These are phyloP conservation scores for Aspergillus ellipticus DNA, from an alignment of 495 filamentous ascomycete genomes.

Conservation along the genomic window DNA sequence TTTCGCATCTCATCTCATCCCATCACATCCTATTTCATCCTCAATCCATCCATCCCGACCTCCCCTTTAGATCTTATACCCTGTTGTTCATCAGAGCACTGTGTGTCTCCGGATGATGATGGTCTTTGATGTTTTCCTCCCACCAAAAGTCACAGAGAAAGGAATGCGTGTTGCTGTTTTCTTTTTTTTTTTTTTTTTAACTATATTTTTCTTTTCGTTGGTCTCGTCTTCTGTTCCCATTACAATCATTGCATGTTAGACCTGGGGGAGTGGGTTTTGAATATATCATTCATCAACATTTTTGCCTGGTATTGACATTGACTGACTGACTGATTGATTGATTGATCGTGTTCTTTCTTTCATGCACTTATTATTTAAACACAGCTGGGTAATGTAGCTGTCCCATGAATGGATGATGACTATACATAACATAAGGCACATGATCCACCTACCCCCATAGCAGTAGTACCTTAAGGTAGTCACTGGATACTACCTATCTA, in stretches of 20 bases:
- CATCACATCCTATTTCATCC: not conserved
- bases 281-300: not conserved
- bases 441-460: too few species aligned
- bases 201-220: too few species aligned
- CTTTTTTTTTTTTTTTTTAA: not conserved
- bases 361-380: too few species aligned
- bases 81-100: constrained; percentile 14
- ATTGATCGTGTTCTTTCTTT: too few species aligned
- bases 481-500: not conserved
- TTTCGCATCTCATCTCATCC: not conserved
- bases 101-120: constrained; percentile 1
- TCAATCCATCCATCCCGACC: not conserved
- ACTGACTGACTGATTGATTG: too few species aligned
- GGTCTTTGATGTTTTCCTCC: not conserved
- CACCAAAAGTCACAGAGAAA: constrained; percentile 3
- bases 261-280: not conserved
- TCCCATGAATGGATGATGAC: too few species aligned
- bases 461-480: too few species aligned
- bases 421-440: too few species aligned
- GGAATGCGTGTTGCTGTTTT: not conserved
- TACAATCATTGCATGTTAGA: not conserved
- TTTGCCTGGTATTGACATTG: not conserved
- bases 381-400: too few species aligned
- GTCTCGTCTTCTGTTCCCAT: not conserved
- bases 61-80: constrained; percentile 14